Evolutionary conservation across 768 basidiomycete species (phyloP).

Genomic region (Mycena metata): DNA sequence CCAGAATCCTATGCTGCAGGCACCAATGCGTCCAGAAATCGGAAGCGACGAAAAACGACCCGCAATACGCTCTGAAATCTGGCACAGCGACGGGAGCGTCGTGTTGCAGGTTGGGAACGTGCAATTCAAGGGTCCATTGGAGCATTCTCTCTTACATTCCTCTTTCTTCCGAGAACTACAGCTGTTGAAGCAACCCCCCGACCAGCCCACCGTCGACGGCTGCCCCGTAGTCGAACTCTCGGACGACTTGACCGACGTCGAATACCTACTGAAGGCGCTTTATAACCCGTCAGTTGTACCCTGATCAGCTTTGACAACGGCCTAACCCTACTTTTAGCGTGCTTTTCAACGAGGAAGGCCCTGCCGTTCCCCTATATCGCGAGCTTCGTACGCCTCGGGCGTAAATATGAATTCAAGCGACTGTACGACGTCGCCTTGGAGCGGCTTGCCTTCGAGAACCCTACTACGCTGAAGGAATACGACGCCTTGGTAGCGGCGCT

Average conservation of each 20-base stretch:
- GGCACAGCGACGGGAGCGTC: constrained; percentile 26
- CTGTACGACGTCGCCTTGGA: neutral
- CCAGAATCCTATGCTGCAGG: no score
- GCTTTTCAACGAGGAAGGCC: neutral
- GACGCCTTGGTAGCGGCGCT: constrained; percentile 8
- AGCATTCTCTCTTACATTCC: constrained; percentile 22
- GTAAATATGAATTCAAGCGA: constrained; percentile 5
- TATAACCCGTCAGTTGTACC: neutral
- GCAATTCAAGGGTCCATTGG: constrained; percentile 26
- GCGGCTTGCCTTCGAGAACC: constrained; percentile 15
- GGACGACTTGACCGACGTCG: constrained; percentile 17
- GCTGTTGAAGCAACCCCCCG: constrained; percentile 9
- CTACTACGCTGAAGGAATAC: constrained; percentile 3
- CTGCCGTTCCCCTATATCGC: neutral
- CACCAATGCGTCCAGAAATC: no score
- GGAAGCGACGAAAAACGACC: neutral
- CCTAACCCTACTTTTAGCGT: no score
- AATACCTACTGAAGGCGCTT: constrained; percentile 4
- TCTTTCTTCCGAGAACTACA: constrained; percentile 20
- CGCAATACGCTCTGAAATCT: constrained; percentile 12
- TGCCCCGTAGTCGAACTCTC: constrained; percentile 24
- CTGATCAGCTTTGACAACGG: no score
- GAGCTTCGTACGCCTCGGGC: neutral
- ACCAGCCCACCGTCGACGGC: constrained; percentile 14
- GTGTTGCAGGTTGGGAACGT: constrained; percentile 14